Evolutionary conservation across 192 early-diverging fungal genomes (phyloP), one percentile per base, ranked within the genome.

Genomic region (Coemansia sp.): DNA sequence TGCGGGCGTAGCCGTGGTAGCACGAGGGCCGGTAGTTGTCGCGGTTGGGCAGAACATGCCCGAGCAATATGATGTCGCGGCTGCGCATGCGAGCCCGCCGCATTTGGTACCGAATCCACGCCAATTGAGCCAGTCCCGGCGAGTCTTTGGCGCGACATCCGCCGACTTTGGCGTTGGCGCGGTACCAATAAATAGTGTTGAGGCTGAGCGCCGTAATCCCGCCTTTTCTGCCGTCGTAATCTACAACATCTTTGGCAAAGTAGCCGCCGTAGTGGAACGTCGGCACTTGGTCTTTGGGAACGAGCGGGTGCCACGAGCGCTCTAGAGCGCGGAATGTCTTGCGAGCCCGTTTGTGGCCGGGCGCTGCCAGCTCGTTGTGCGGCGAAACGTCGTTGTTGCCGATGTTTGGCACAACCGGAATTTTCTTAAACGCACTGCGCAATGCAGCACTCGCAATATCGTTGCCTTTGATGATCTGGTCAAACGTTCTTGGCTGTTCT

Each of bases 311-410:
- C 88, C 87, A 90, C 1, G 86, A 82, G 3, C 79, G 59, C 12
- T 78, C 79, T 62, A 86, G 79, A 12, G 44, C 58, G 8, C 68
- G 54, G n/a, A 86, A 82, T 6, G 81, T 80, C 46, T 61, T 50
- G 40, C 84, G 83, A 1, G 86, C 82, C 7, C 56, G 63, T 54
- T 73, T 73, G 52, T 79, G 70, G 0, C 68, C 71, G 0, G 84
- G 74, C 12, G 71, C 77, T 1, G 69, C 49, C 48, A 90, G 60
- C 14, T 84, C 80, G 59, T 91, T 91, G 68, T 88, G 87, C 23
- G 88, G 88, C 42, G 86, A 82, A 11, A 90, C 71, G 60, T 90
- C 88, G 62, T 90, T 90, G 68, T 91, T 91, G 56, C 88, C 88
- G 26, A 81, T 65, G 10, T 68, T 81, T 12, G 73, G 73, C 17